Conservation (phyloP, 352 stramenopile genomes). For the Phytophthora hibernalis region DNA sequence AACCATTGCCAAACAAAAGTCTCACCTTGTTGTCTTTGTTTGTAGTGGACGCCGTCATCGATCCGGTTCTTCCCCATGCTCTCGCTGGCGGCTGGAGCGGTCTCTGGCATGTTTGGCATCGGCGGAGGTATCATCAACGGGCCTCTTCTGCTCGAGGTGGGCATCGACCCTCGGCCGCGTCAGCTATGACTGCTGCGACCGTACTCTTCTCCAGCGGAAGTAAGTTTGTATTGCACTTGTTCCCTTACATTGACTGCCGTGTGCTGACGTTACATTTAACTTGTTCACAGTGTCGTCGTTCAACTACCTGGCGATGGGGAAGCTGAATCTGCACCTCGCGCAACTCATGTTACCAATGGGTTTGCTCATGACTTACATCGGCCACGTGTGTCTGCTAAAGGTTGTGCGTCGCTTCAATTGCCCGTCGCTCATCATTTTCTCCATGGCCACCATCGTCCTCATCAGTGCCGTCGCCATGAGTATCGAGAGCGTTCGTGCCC, state of each 20-base stretch:
- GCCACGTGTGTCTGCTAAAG: slow-evolving; percentile 61
- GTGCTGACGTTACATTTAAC: slow-evolving; percentile 12
- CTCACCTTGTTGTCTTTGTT: slow-evolving; percentile 5
- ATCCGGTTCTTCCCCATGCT: slow-evolving; percentile 90
- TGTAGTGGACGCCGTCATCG: slow-evolving; percentile 62
- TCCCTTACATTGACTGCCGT: background rate
- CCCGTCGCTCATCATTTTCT: slow-evolving; percentile 74
- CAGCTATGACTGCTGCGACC: slow-evolving; percentile 89
- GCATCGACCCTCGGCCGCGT: slow-evolving; percentile 83
- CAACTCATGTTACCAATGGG: slow-evolving; percentile 65
- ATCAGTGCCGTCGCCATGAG: slow-evolving; percentile 71
- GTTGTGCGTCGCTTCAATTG: slow-evolving; percentile 64
- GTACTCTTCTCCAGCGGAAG: slow-evolving; percentile 76
- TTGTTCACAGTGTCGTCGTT: slow-evolving; percentile 61
- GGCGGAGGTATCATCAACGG: slow-evolving; percentile 96
- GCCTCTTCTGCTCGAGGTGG: slow-evolving; percentile 95
- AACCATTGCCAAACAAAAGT: background rate
- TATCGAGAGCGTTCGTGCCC: slow-evolving; percentile 55
- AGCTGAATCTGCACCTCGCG: slow-evolving; percentile 53
- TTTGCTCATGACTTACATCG: slow-evolving; percentile 63
- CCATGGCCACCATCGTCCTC: slow-evolving; percentile 72
- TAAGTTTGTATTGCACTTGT: slow-evolving; percentile 29
- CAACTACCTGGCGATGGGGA: slow-evolving; percentile 66
- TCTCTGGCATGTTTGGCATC: slow-evolving; percentile 96
- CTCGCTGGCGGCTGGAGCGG: slow-evolving; percentile 90